Conservation (phyloP, 2,329 filamentous ascomycete species). For the Aspergillus luchuensis region DNA sequence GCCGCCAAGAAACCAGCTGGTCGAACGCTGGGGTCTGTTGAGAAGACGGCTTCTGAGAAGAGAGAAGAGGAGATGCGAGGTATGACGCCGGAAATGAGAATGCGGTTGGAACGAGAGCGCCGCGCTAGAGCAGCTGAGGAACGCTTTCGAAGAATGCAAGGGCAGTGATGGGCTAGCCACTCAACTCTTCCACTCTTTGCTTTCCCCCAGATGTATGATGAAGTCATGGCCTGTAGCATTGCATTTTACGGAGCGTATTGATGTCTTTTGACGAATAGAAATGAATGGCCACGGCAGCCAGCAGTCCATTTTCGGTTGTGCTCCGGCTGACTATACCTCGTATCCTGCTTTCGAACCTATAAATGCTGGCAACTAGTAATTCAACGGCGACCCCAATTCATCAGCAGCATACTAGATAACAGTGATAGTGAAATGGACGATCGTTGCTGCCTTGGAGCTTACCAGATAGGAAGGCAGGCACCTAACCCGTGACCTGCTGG, state of each 20-base stretch:
- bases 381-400: too few species aligned
- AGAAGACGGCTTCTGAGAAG: constrained; percentile 76
- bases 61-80: constrained; percentile 82
- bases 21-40: constrained; percentile 58
- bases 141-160: constrained; percentile 70
- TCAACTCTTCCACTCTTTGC: background rate
- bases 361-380: too few species aligned
- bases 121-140: constrained; percentile 91
- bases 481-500: background rate
- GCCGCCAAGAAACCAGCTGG: constrained; percentile 56
- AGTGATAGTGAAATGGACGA: too few species aligned
- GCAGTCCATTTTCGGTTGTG: too few species aligned
- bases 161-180: constrained; percentile 18
- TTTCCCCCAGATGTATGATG: background rate
- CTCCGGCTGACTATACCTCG: too few species aligned
- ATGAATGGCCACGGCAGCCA: background rate
- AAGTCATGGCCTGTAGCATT: background rate
- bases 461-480: background rate
- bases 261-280: background rate
- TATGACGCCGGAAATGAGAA: constrained; percentile 82
- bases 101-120: constrained; percentile 81
- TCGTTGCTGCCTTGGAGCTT: background rate
- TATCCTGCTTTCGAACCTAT: too few species aligned
- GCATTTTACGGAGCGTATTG: background rate
- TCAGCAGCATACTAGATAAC: too few species aligned